Base-by-base conservation (phyloP, 1,284 basidiomycete genomes). In the Thecaphora thlaspeos region DNA sequence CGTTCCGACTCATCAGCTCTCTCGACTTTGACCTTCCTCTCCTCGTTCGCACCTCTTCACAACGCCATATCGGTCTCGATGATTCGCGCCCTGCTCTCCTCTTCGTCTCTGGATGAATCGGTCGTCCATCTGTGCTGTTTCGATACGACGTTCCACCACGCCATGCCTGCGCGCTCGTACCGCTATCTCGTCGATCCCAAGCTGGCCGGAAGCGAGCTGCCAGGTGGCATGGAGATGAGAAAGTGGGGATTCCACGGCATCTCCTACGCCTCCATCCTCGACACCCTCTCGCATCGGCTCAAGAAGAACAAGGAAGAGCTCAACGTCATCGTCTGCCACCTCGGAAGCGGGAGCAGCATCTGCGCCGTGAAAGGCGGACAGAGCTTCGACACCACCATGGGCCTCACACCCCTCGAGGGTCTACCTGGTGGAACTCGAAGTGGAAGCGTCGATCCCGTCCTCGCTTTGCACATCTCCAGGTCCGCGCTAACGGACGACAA, bases 221-320 rank as follows among this genome's bases (percentile, higher is more conserved):
- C 56, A 4, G 61, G 56, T 7, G 56, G 56, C 8, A 47, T 55
- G 56, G 46, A 48, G 26, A 22, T 60, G 43, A 17, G 56, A 2
- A 55, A 43, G 19, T 63, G 48, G 47, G 61, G 61, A 2, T 63
- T 63, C 30, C 61, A 63, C 41, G 61, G 61, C 2, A 19, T 63
- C 1, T 45, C 48, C 9, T 63, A 63, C 41, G 28, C 41, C 19
- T 60, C 52, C 1, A 44, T 60, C 3, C 23, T 59, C 17, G 15
- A 41, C 24, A 44, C 46, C 12, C 41, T 59, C 11, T 14, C 46
- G 11, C 18, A 10, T 28, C 11, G 41, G 26, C 26, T 28, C 7
- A 5, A 5, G 26, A 5, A 28, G 26, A 28, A 11, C 26, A 5
- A 11, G 7, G 26, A 28, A 5, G 26, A 37, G 17, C 19, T 55